Percentiles rank a stretch among this genome's conserved stretches.
These are phyloP conservation scores for Solanum pinnatisectum DNA, from an alignment of 257 asterid species.

Conservation along the genomic window DNA sequence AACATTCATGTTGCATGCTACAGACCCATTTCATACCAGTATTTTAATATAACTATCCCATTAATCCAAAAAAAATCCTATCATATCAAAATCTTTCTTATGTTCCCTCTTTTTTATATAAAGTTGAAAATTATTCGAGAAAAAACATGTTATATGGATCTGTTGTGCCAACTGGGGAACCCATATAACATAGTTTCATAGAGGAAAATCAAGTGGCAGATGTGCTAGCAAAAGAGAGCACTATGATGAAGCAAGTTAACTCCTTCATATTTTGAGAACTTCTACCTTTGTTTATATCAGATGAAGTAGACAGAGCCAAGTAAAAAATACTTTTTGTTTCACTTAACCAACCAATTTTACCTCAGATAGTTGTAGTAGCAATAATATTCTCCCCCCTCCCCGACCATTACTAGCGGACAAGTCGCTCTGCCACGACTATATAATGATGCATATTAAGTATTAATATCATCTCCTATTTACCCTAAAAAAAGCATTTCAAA, in stretches of 20 bases:
- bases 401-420: neutral
- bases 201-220: neutral
- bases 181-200: neutral
- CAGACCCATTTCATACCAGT: too few species aligned
- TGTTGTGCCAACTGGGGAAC: too few species aligned
- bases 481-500: neutral
- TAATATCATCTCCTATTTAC: neutral
- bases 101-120: neutral
- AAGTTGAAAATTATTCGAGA: neutral
- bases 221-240: neutral
- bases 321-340: neutral
- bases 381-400: neutral
- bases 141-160: neutral
- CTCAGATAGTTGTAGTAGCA: neutral
- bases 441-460: neutral
- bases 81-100: neutral
- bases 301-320: neutral
- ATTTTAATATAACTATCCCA: too few species aligned
- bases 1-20: too few species aligned
- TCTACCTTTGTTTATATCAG: neutral
- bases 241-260: neutral
- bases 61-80: neutral
- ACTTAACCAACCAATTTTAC: neutral
- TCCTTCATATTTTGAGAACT: neutral
- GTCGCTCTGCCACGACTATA: neutral